phyloP scores from a whole-genome alignment of 2,329 filamentous ascomycete genomes.

The Cladosporium sp. region DNA sequence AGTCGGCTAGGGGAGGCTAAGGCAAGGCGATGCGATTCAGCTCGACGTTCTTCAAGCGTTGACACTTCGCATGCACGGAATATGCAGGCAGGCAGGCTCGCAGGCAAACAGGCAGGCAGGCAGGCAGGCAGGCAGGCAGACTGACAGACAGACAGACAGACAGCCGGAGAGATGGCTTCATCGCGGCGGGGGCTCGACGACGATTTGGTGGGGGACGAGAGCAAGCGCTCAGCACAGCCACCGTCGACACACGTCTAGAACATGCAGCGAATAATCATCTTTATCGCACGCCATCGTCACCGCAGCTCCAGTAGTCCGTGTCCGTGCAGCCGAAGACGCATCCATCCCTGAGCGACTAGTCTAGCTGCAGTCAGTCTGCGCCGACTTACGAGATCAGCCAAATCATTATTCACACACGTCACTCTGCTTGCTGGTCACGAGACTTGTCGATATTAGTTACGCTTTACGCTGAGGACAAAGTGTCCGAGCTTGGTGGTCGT shows the following conservation, averaged over 20 bases:
- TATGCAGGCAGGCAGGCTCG: background rate
- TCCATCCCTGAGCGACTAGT: conserved; percentile 3
- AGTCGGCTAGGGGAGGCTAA: conserved; percentile 4
- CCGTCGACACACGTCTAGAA: background rate
- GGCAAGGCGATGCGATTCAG: background rate
- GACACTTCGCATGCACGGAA: background rate
- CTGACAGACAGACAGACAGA: background rate
- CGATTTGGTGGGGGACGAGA: background rate
- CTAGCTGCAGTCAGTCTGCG: background rate
- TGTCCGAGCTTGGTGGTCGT: background rate
- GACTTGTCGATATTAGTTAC: background rate
- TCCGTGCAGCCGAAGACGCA: background rate
- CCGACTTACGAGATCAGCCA: background rate
- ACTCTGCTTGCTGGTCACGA: conserved; percentile 1
- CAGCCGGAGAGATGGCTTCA: background rate
- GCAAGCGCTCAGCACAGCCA: background rate
- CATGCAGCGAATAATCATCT: background rate
- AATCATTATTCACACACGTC: conserved; percentile 5
- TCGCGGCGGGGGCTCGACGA: background rate
- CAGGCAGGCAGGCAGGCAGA: too few relatives aligned
- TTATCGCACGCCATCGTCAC: background rate
- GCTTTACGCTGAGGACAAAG: background rate
- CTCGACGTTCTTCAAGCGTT: background rate
- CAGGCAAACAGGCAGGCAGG: too few relatives aligned
- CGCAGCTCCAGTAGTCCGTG: background rate